Evolutionary conservation across 768 basidiomycete genomes (phyloP).

Genomic region (Tylopilus vinaceipallidus): DNA sequence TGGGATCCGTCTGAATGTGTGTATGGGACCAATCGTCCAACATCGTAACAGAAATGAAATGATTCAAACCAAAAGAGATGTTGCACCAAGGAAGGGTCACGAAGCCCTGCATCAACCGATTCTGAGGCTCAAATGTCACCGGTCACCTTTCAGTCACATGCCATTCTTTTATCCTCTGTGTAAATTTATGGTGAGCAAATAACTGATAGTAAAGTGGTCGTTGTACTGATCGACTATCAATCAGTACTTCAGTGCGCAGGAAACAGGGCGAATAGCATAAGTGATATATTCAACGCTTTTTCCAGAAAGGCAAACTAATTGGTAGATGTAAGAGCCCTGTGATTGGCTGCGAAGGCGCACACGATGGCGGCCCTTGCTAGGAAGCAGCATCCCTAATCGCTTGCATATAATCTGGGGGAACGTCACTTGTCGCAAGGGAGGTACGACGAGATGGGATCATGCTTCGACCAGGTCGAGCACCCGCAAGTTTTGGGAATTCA

Average conservation of each 20-base stretch:
- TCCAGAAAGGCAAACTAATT: too few relatives aligned
- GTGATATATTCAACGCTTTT: too few relatives aligned
- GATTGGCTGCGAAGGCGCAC: not conserved
- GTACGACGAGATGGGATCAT: not conserved
- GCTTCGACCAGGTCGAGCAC: constrained; percentile 4
- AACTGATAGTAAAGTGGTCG: too few relatives aligned
- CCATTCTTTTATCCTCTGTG: too few relatives aligned
- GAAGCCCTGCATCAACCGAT: too few relatives aligned
- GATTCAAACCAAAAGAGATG: not conserved
- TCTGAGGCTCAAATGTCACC: too few relatives aligned
- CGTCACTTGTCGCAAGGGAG: constrained; percentile 19
- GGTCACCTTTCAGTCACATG: too few relatives aligned
- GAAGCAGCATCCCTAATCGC: constrained; percentile 1
- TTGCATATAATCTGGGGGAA: constrained; percentile 25
- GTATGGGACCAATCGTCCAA: constrained; percentile 37
- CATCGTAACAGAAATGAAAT: constrained; percentile 18
- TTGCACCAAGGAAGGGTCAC: not conserved
- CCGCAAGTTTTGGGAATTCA: constrained; percentile 16
- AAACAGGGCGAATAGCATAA: too few relatives aligned
- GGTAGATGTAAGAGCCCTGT: not conserved
- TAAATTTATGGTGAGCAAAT: too few relatives aligned
- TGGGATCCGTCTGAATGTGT: constrained; percentile 58
- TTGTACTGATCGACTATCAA: too few relatives aligned
- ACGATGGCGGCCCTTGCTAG: too few relatives aligned
- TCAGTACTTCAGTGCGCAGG: too few relatives aligned